Evolutionary conservation across 2,329 filamentous ascomycete genomes (phyloP), one percentile per base, ranked within the genome.

Genomic region (Cucurbitaria berberidis): DNA sequence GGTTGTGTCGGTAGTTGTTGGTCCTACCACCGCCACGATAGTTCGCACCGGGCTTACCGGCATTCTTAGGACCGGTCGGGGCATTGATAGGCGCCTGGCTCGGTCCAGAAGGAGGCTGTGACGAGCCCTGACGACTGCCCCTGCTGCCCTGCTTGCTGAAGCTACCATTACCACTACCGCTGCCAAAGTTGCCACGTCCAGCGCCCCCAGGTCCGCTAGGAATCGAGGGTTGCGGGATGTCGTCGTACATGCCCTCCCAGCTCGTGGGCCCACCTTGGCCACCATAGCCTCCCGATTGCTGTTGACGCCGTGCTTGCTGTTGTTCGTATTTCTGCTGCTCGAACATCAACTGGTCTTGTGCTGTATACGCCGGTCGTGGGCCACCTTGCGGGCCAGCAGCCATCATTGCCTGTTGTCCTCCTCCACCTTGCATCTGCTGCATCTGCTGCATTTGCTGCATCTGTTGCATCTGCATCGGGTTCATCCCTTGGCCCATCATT

Each of bases 231-330:
- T 93, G 91, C 15, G 92, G 93, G 1, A 93, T 90, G 73, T 97
- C 93, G 72, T 98, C 93, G 74, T 97, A 98, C 92, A 96, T 96
- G 68, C 93, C 93, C 74, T 98, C 93, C 92, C 93, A 97, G 35
- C 89, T 93, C 21, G 90, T 91, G n/a, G 89, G 89, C 15, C 86
- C 86, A 39, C 85, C 86, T 51, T 80, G 79, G 32, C 78, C 83
- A 43, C 78, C 83, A 73, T 72, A 75, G 22, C 75, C 75, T 50
- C 67, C 70, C 29, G 62, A 63, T 57, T 79, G 75, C 55, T 77
- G 75, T 71, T 80, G 76, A 74, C 82, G 84, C 57, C 82, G 82
- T 59, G 80, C 80, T 72, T 87, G 81, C 70, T 87, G 89, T 58
- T 88, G 85, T 66, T 90, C 87, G 72, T 90, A 90, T 74, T 91